Conservation (phyloP, 352 stramenopile genomes). For the Phytophthora sojae region DNA sequence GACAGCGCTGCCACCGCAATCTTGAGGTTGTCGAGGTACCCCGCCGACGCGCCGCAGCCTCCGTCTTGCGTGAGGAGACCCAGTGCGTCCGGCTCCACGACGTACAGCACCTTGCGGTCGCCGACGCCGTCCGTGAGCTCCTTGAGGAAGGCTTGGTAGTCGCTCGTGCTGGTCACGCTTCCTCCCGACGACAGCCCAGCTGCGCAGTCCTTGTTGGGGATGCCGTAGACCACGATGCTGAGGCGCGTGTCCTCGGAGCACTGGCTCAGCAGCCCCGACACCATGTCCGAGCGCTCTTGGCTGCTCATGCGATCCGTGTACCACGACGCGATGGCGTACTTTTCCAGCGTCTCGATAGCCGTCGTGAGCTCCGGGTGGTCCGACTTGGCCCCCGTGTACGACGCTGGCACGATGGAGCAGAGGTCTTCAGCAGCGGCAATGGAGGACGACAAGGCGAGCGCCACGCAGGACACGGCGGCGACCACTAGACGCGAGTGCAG, state of each 20-base stretch:
- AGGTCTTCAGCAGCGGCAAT: slow-evolving; percentile 25
- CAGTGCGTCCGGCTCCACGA: slow-evolving; percentile 67
- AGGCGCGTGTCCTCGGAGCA: slow-evolving; percentile 48
- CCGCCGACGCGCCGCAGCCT: slow-evolving; percentile 43
- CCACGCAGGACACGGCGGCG: slow-evolving; percentile 26
- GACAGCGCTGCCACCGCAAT: slow-evolving; percentile 55
- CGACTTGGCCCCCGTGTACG: slow-evolving; percentile 41
- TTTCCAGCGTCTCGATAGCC: slow-evolving; percentile 45
- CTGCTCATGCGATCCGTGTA: slow-evolving; percentile 52
- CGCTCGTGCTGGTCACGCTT: slow-evolving; percentile 39
- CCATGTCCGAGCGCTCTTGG: slow-evolving; percentile 32
- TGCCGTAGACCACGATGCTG: slow-evolving; percentile 68
- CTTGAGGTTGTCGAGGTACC: slow-evolving; percentile 61
- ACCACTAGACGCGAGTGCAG: slow-evolving; percentile 17
- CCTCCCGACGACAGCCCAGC: slow-evolving; percentile 47
- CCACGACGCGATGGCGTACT: slow-evolving; percentile 59
- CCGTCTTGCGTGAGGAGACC: slow-evolving; percentile 49
- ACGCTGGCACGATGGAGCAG: slow-evolving; percentile 38
- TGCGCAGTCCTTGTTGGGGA: slow-evolving; percentile 70
- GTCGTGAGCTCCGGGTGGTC: slow-evolving; percentile 44
- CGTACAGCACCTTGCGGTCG: slow-evolving; percentile 62
- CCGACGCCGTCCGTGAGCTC: slow-evolving; percentile 47
- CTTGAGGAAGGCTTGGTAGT: slow-evolving; percentile 55
- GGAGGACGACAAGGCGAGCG: slow-evolving; percentile 23
- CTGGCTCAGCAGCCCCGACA: slow-evolving; percentile 36